Conservation (phyloP, 2,329 filamentous ascomycete genomes). For the Pestalotiopsis fici region DNA sequence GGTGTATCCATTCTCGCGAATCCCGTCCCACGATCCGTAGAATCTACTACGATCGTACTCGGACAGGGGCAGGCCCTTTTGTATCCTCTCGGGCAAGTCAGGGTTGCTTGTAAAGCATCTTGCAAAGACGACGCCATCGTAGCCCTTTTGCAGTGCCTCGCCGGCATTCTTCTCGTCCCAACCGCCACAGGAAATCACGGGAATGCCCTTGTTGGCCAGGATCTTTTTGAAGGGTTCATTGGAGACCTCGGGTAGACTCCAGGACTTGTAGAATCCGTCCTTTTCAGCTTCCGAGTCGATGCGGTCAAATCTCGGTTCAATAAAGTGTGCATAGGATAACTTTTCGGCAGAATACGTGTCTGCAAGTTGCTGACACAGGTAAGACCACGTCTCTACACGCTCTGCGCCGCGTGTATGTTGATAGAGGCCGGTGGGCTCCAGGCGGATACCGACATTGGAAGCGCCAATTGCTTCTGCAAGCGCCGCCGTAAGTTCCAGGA, state of each 20-base stretch:
- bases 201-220: slow-evolving; percentile 23
- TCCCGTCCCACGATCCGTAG: slow-evolving; percentile 26
- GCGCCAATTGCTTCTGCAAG: slow-evolving; percentile 27
- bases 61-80: slow-evolving; percentile 36
- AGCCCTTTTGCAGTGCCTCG: slow-evolving; percentile 25
- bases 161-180: slow-evolving; percentile 27
- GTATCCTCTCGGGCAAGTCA: slow-evolving; percentile 41
- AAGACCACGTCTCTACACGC: slow-evolving; percentile 47
- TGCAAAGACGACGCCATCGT: slow-evolving; percentile 41
- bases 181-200: slow-evolving; percentile 24
- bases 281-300: slow-evolving; percentile 34
- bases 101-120: slow-evolving; percentile 46
- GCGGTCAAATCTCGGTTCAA: slow-evolving; percentile 50
- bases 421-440: slow-evolving; percentile 44
- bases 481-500: slow-evolving; percentile 29
- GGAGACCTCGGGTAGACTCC: slow-evolving; percentile 26
- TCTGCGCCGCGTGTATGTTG: slow-evolving; percentile 46
- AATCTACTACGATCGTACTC: slow-evolving; percentile 39
- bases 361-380: slow-evolving; percentile 41
- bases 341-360: slow-evolving; percentile 24
- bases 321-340: slow-evolving; percentile 48
- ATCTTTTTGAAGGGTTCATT: slow-evolving; percentile 24
- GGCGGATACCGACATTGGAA: slow-evolving; percentile 24
- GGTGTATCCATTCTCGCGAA: slow-evolving; percentile 32
- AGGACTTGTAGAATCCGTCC: slow-evolving; percentile 36